Conservation (phyloP, 2,329 filamentous ascomycete genomes). For the Cordyceps pruinosa region DNA sequence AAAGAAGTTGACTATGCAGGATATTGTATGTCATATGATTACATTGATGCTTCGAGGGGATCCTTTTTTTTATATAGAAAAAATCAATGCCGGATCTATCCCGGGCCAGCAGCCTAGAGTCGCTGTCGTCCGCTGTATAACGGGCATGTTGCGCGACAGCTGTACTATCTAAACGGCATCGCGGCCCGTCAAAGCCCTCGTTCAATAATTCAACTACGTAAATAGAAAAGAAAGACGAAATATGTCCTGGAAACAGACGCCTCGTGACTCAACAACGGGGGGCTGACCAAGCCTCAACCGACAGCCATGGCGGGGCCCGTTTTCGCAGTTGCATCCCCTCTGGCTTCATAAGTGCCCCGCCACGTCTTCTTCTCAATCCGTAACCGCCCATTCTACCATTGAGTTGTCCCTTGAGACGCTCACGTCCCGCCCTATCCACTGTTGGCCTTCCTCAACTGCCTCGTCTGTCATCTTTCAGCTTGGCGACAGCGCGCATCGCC, state of each 20-base stretch:
- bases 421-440: not conserved
- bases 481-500: not conserved
- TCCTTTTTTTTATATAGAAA: not conserved
- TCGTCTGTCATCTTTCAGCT: not conserved
- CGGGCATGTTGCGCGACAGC: too few species aligned
- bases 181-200: too few species aligned
- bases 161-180: too few species aligned
- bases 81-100: not conserved
- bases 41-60: too few species aligned
- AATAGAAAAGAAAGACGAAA: too few species aligned
- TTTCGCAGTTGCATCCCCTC: not conserved
- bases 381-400: not conserved
- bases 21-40: too few species aligned
- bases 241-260: not conserved
- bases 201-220: not conserved
- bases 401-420: not conserved
- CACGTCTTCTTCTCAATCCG: not conserved
- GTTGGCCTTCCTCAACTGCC: not conserved
- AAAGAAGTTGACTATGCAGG: too few species aligned
- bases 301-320: not conserved
- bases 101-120: not conserved
- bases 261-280: not conserved
- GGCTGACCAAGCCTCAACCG: not conserved
- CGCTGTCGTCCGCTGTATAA: too few species aligned
- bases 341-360: not conserved